Base-by-base conservation (phyloP, 441 rosid genomes). In the Bruguiera hainesii region DNA sequence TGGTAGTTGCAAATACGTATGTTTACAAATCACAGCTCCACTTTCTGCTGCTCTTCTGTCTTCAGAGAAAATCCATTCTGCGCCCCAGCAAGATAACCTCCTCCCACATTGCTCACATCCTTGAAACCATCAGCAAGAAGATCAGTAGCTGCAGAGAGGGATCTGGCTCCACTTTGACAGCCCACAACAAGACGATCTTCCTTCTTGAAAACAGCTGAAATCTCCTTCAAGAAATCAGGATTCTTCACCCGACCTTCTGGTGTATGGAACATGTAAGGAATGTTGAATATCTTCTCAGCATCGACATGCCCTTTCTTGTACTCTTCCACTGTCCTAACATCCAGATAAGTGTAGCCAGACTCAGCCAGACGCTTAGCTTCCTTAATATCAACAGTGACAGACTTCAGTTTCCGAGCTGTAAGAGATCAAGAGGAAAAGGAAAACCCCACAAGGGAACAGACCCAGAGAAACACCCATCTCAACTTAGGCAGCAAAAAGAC, bases 141-240 rank as follows among this genome's bases (percentile, higher is more conserved):
- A 80, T 81, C 90, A 56, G 76, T 62, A 20, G 87, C 75, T 51
- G 98, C 98, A 61, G 73, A 57, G 56, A 82, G 65, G 49, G 98
- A 92, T 67, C 98, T 81, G 69, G 80, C 87, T 63, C 96, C 96
- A 72, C 95, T 82, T 75, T 84, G 91, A 75, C 98, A 92, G 48
- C 95, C 96, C 88, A 89, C 85, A 13, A 91, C 65, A 19, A 89
- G 67, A 64, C 30, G 71, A 77, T 88, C 86, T 8, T 90, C 87
- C 63, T 78, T 72, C 64, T 76, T 81, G 79, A 80, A 84, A 57
- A 87, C 57, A 64, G 84, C 71, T 67, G 79, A 72, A 70, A 89
- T 84, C 67, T 81, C 80, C 76, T 85, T 78, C 84, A 88, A 55
- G 87, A 91, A 91, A 28, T 73, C 71, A 19, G 87, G 87, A 73